Base-by-base conservation (phyloP, 1,139 yeast genomes). In the Ogataea hybrid region DNA sequence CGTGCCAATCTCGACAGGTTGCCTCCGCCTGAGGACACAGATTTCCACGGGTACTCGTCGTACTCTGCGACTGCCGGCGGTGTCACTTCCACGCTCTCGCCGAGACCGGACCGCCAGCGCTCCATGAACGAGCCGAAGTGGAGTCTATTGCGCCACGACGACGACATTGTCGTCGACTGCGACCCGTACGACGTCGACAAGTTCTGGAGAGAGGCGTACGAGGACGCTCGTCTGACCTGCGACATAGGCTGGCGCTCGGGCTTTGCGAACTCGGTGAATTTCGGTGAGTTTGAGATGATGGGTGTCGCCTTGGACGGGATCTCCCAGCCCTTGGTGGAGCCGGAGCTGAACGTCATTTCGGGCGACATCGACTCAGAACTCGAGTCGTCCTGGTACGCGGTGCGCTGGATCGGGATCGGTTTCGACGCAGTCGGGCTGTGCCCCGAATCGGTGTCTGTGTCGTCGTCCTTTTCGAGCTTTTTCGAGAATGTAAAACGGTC, bases 1-100 rank as follows among this genome's bases (percentile, higher is more conserved):
- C 39, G 39, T 14, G 33, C 4, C 33, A 47, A 5, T 37, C 33
- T 28, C 20, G 20, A 6, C 20, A 18, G 20, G 20, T 18, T 18
- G 20, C 7, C 20, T 6, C 20, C 20, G 20, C 41, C 44, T 39
- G 50, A 25, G 44, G 38, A 4, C 44, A 21, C 2, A 41, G 35
- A 10, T 32, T 44, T 52, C 71, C 74, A 68, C 16, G 62, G 61
- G 48, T 61, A 70, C 23, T 73, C 79, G 15, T 73, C 79, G 41
- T 61, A 57, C 50, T 74, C 79, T 8, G 66, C 41, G 1, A 69
- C 70, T 0, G 79, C 79, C 1, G 79, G 72, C 3, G 79, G 78
- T 0, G 74, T 64, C 41, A 41, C n/a, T 6, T 42, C 46, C 27
- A 25, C 20, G 9, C 37, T 21, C n/a, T 50, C 41, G n/a, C 42